Base-by-base conservation (phyloP, 2,329 filamentous ascomycete genomes). In the Trichoderma polysporum region DNA sequence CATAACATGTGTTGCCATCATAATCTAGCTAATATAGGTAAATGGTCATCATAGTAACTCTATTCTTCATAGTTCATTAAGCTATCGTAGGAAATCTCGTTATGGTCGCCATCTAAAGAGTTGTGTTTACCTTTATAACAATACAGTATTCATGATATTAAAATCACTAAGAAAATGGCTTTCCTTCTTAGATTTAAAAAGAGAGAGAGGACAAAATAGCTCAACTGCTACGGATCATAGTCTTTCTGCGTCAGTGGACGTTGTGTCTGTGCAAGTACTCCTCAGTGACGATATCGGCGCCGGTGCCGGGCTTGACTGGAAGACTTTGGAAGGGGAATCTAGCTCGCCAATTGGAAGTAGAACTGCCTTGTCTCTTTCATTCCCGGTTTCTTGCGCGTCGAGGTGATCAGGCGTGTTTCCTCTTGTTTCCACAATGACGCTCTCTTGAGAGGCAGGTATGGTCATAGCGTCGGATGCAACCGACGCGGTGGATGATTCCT, bases 381-480 rank as follows among this genome's bases (percentile, higher is more conserved):
- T 22, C 3, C 37, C 27, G 13, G 33, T 17, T 5, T 33, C 59
- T 5, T 22, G 33, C 17, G 13, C 15, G 2, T 61, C 59, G 33
- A 17, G 13, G 15, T 13, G 35, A 13, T 54, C 60, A 27, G 60
- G 60, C 27, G 60, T 56, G 27, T 64, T 64, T 4, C 60, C 47
- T n/a, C 60, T 64, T 8, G 60, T 64, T 25, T 64, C 60, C 15
- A 54, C 60, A 45, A 64, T 9, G 15, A 64, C 60, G 25, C 60
- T 64, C 29, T 64, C 60, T n/a, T 64, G 60, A 15, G 60, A 64
- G 4, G 37, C 49, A 64, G 60, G n/a, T 12, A 56, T 8, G 9
- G 35, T 64, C 25, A 62, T 27, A 10, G n/a, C 35, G 2, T 25
- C 59, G 8, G 57, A 53, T n/a, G 17, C 35, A 39, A 53, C 35